Percentiles rank a stretch among this genome's conserved stretches.
These are phyloP conservation scores for Septoria petroselini DNA, from an alignment of 2,329 filamentous ascomycete species.

Conservation along the genomic window DNA sequence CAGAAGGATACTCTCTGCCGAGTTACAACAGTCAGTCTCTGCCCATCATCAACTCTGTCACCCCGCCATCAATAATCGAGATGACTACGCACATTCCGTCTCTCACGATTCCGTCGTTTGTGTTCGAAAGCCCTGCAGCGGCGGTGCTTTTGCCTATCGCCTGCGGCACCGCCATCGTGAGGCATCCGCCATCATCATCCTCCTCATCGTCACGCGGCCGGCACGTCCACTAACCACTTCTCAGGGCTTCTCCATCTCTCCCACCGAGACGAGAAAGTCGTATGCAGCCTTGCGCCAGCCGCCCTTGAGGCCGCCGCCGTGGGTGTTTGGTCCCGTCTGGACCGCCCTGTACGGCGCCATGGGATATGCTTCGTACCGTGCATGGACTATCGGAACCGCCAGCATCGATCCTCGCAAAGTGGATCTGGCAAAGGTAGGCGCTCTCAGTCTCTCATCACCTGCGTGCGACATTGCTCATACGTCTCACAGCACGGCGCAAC, in stretches of 20 bases:
- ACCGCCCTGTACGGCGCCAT: slow-evolving; percentile 63
- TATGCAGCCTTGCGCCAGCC: slow-evolving; percentile 67
- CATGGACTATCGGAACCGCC: slow-evolving; percentile 61
- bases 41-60: neutral
- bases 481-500: slow-evolving; percentile 59
- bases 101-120: slow-evolving; percentile 66
- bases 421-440: slow-evolving; percentile 56
- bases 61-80: neutral
- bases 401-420: slow-evolving; percentile 57
- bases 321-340: slow-evolving; percentile 60
- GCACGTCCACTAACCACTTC: neutral
- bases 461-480: neutral
- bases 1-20: too few relatives aligned
- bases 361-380: slow-evolving; percentile 85
- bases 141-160: slow-evolving; percentile 74
- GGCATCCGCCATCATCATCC: neutral
- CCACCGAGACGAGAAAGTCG: slow-evolving; percentile 57
- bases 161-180: slow-evolving; percentile 63
- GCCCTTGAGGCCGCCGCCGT: slow-evolving; percentile 55
- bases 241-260: slow-evolving; percentile 61
- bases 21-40: too few relatives aligned
- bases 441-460: neutral
- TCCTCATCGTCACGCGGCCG: too few relatives aligned
- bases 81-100: slow-evolving; percentile 82
- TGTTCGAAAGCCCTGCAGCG: slow-evolving; percentile 69